A percentile compares a stretch with the other conserved stretches of the same genome.
These are phyloP conservation scores for Striga asiatica DNA, from an alignment of 257 asterid genomes.

Conservation along the genomic window DNA sequence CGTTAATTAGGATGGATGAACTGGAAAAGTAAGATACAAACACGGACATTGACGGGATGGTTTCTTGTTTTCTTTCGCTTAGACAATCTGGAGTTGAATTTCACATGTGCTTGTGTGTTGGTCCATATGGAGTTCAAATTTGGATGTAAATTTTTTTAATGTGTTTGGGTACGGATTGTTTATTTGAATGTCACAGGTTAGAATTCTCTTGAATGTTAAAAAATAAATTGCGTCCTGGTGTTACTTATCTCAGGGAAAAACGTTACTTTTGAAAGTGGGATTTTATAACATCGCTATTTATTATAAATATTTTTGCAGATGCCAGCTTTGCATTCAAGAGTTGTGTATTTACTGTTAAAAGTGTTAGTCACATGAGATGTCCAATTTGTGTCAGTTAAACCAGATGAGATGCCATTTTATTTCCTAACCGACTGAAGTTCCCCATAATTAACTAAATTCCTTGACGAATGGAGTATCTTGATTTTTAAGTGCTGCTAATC, in stretches of 20 bases:
- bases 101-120: neutral
- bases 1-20: constrained; percentile 3
- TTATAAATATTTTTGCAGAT: neutral
- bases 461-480: neutral
- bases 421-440: neutral
- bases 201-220: neutral
- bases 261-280: neutral
- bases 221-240: too few species aligned
- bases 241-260: too few species aligned
- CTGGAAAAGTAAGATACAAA: neutral
- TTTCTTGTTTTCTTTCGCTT: neutral
- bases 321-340: neutral
- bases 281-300: neutral
- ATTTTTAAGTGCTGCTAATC: neutral
- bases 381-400: neutral
- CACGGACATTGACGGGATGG: neutral
- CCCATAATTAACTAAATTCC: neutral
- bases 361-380: neutral
- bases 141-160: neutral
- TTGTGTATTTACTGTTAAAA: neutral
- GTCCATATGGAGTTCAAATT: constrained; percentile 1
- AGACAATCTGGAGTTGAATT: neutral
- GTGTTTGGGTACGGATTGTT: neutral
- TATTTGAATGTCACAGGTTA: neutral
- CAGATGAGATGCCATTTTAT: neutral